phyloP scores from a whole-genome alignment of 148 eudicot species.

The Heliosperma pusillum region DNA sequence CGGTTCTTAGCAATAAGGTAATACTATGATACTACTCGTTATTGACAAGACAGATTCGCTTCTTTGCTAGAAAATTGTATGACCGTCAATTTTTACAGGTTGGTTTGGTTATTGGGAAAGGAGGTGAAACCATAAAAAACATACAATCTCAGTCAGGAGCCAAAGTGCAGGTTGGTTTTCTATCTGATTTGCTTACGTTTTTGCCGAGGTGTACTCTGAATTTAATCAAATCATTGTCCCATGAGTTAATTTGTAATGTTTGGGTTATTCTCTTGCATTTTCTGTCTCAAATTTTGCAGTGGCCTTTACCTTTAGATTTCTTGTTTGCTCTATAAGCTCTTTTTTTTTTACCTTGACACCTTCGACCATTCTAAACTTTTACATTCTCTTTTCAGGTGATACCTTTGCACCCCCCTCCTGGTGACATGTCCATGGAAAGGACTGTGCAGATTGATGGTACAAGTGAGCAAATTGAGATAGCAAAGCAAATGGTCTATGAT shows the following conservation, averaged over 20 bases:
- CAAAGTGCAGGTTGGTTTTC: slow-evolving; percentile 71
- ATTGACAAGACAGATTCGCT: not conserved
- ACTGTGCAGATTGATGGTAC: slow-evolving; percentile 93
- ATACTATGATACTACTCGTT: not conserved
- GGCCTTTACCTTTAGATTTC: not conserved
- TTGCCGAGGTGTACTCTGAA: not conserved
- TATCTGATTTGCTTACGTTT: not conserved
- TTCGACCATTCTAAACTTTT: not conserved
- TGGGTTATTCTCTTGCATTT: not conserved
- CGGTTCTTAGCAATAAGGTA: slow-evolving; percentile 85
- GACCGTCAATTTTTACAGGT: slow-evolving; percentile 49
- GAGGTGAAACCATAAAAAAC: slow-evolving; percentile 92
- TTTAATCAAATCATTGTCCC: not conserved
- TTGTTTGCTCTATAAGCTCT: not conserved
- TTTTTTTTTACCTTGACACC: not conserved
- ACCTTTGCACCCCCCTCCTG: slow-evolving; percentile 89
- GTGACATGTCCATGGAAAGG: slow-evolving; percentile 78
- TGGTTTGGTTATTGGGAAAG: slow-evolving; percentile 94
- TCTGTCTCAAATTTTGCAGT: not conserved
- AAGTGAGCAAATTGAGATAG: slow-evolving; percentile 82
- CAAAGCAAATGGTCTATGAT: slow-evolving; percentile 86
- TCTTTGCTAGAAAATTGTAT: slow-evolving; percentile 4
- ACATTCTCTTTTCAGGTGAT: slow-evolving; percentile 53
- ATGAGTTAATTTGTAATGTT: not conserved
- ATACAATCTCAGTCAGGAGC: slow-evolving; percentile 87